phyloP scores from a whole-genome alignment of 2,329 filamentous ascomycete genomes.

The Huntiella savannae region DNA sequence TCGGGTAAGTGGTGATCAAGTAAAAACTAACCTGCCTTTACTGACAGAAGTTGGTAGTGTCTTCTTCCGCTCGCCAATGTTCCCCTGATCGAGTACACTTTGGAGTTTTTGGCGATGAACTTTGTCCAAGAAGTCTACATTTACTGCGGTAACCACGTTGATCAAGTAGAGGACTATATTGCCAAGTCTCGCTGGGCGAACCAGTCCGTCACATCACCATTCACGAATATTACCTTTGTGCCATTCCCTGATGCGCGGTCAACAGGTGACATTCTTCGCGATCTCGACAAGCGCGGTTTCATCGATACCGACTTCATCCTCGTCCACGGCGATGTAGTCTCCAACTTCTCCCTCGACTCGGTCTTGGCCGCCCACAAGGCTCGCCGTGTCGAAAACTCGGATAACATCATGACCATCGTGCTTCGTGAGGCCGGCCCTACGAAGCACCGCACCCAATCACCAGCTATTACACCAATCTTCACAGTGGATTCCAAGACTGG shows the following conservation, averaged over 20 bases:
- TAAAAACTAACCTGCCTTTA: neutral
- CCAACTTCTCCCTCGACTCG: slow-evolving; percentile 68
- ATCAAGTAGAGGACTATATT: slow-evolving; percentile 75
- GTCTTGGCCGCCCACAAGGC: slow-evolving; percentile 63
- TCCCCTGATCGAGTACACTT: slow-evolving; percentile 89
- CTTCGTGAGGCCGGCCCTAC: slow-evolving; percentile 55
- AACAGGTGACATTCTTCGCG: slow-evolving; percentile 83
- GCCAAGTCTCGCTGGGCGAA: slow-evolving; percentile 55
- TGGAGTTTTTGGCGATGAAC: slow-evolving; percentile 88
- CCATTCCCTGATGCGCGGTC: slow-evolving; percentile 68
- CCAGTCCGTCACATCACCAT: slow-evolving; percentile 38
- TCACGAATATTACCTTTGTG: slow-evolving; percentile 65
- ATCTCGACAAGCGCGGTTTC: slow-evolving; percentile 69
- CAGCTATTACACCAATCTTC: slow-evolving; percentile 62
- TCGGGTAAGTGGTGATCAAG: slow-evolving; percentile 37
- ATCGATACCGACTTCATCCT: slow-evolving; percentile 82
- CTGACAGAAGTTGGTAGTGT: slow-evolving; percentile 36
- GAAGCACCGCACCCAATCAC: slow-evolving; percentile 57
- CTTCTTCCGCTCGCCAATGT: slow-evolving; percentile 84
- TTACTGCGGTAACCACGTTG: slow-evolving; percentile 74
- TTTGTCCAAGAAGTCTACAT: slow-evolving; percentile 89
- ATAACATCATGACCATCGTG: slow-evolving; percentile 95
- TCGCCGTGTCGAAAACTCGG: slow-evolving; percentile 66
- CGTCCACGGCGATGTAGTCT: slow-evolving; percentile 81
- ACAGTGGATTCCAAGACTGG: slow-evolving; percentile 64